phyloP scores from a whole-genome alignment of 306 rosid genomes.

The Arachis stenosperma region DNA sequence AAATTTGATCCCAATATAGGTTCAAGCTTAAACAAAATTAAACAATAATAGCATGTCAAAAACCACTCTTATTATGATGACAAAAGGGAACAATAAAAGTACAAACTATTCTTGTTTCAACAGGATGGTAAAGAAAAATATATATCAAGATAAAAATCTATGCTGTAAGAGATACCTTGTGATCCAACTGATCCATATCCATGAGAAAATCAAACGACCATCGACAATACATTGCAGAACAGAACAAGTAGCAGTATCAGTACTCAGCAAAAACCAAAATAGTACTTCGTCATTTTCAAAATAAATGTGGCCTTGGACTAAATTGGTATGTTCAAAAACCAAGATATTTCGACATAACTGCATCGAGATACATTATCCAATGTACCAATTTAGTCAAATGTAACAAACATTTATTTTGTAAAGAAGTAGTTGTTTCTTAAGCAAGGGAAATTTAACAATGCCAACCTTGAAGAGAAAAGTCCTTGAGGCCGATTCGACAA shows the following conservation, averaged over 20 bases:
- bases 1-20: neutral
- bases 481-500: constrained; percentile 68
- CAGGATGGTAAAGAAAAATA: constrained; percentile 13
- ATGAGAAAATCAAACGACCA: constrained; percentile 37
- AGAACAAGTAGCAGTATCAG: constrained; percentile 39
- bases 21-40: neutral
- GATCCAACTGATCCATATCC: constrained; percentile 54
- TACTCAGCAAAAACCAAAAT: constrained; percentile 14
- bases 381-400: too few species aligned
- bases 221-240: constrained; percentile 19
- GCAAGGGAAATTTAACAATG: constrained; percentile 26
- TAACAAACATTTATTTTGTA: too few species aligned
- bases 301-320: too few species aligned
- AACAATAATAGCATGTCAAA: neutral
- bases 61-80: neutral
- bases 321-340: too few species aligned
- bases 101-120: neutral
- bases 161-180: constrained; percentile 50
- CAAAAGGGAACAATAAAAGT: neutral
- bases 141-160: neutral
- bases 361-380: too few species aligned
- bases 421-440: neutral
- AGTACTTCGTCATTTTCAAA: neutral
- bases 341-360: too few species aligned
- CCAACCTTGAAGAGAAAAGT: constrained; percentile 80